A percentile compares a stretch with the other conserved stretches of the same genome.
These are phyloP conservation scores for Suillus americanus DNA, from an alignment of 768 basidiomycete species.

Conservation along the genomic window DNA sequence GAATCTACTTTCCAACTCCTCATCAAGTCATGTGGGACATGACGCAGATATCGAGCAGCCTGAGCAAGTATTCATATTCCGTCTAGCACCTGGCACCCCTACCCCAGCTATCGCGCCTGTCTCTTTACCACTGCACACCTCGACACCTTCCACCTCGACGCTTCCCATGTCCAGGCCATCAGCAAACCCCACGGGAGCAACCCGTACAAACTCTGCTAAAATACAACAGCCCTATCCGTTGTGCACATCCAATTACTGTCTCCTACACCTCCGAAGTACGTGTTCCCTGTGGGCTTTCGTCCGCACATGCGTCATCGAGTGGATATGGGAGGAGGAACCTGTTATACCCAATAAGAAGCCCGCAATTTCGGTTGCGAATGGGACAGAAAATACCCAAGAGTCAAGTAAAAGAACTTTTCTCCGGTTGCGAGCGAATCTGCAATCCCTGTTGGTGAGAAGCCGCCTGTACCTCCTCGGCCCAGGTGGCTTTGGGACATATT, in stretches of 20 bases:
- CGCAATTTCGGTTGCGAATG: not conserved
- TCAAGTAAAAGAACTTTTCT: not conserved
- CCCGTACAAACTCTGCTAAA: conserved; percentile 25
- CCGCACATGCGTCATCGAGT: conserved; percentile 76
- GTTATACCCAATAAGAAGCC: too few relatives aligned
- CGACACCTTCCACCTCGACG: conserved; percentile 35
- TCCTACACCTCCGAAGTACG: conserved; percentile 78
- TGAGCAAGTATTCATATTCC: conserved; percentile 43
- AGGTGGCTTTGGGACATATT: conserved; percentile 65
- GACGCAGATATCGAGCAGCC: not conserved
- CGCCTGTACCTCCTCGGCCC: conserved; percentile 48
- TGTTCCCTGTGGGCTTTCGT: conserved; percentile 91
- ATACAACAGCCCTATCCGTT: conserved; percentile 55
- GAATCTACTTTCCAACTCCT: conserved; percentile 25
- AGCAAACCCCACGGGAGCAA: conserved; percentile 44
- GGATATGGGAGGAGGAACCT: conserved; percentile 75
- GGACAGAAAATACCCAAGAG: not conserved
- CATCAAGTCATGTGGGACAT: too few relatives aligned
- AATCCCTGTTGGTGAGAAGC: not conserved
- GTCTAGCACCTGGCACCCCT: too few relatives aligned
- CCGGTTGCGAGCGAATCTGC: not conserved
- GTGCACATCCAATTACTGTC: conserved; percentile 84
- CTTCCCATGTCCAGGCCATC: conserved; percentile 24
- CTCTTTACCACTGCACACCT: not conserved
- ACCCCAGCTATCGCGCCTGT: too few relatives aligned